Conservation (phyloP, 176 grass and related monocot species). For the Paspalum notatum region DNA sequence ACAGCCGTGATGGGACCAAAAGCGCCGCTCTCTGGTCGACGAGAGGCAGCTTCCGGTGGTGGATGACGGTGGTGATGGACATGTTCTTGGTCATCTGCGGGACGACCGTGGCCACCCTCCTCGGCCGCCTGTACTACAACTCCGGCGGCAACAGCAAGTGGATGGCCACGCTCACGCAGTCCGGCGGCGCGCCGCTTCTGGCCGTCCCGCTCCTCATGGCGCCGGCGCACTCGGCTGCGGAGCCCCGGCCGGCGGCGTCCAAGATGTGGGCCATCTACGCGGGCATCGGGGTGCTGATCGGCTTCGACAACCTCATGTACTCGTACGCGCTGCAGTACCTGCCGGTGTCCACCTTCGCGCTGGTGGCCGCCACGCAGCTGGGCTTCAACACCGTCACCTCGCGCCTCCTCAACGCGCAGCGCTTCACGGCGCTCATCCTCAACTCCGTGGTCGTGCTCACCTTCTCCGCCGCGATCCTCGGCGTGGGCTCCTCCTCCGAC, state of each 20-base stretch:
- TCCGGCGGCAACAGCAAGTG: constrained; percentile 84
- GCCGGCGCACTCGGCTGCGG: background rate
- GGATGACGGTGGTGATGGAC: constrained; percentile 53
- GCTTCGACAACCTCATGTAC: constrained; percentile 84
- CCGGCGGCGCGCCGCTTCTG: constrained; percentile 57
- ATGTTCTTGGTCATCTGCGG: constrained; percentile 64
- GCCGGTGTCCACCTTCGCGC: constrained; percentile 86
- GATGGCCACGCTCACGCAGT: constrained; percentile 64
- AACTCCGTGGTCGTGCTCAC: constrained; percentile 87
- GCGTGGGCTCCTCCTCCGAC: constrained; percentile 51
- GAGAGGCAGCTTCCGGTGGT: constrained; percentile 46
- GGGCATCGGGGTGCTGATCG: constrained; percentile 51
- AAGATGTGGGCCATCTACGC: constrained; percentile 56
- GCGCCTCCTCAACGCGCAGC: constrained; percentile 73
- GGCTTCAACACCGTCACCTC: constrained; percentile 84
- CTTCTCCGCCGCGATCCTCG: constrained; percentile 67
- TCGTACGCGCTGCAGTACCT: constrained; percentile 80
- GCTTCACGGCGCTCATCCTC: constrained; percentile 69
- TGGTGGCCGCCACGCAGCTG: constrained; percentile 70
- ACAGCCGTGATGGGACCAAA: background rate
- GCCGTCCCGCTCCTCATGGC: constrained; percentile 45
- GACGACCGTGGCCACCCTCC: constrained; percentile 60
- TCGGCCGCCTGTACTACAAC: constrained; percentile 78
- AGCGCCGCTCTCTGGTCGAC: background rate
- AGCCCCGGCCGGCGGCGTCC: constrained; percentile 26